Conservation (phyloP, 2,329 filamentous ascomycete species). For the Metarhizium guizhouense region DNA sequence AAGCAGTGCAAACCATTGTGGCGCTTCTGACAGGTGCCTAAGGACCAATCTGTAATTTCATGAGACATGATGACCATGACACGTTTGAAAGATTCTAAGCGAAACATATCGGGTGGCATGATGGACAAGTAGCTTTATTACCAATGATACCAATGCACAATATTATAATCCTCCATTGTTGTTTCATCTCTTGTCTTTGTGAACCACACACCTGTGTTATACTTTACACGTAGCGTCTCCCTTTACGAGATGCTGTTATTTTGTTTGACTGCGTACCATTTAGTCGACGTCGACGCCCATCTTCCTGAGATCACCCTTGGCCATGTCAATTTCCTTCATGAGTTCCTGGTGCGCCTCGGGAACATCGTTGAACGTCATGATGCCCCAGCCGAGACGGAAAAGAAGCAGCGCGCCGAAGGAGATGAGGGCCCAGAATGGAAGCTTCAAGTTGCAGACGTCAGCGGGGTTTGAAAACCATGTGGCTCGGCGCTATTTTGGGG, state of each 20-base stretch:
- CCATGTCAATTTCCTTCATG: slow-evolving; percentile 72
- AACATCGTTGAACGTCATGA: slow-evolving; percentile 94
- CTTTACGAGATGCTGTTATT: not conserved
- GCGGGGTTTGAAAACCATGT: not conserved
- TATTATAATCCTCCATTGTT: not conserved
- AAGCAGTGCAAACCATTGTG: slow-evolving; percentile 50
- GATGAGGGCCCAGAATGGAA: slow-evolving; percentile 88
- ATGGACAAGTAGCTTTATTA: slow-evolving; percentile 1
- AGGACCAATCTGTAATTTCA: slow-evolving; percentile 7
- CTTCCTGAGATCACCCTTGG: slow-evolving; percentile 62
- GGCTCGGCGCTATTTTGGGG: not conserved
- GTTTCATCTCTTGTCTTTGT: not conserved
- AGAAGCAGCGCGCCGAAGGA: slow-evolving; percentile 88
- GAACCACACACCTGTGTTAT: not conserved
- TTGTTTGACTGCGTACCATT: slow-evolving; percentile 8
- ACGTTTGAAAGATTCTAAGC: not conserved
- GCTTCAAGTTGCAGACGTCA: slow-evolving; percentile 36
- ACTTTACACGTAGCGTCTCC: not conserved
- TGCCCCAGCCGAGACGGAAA: slow-evolving; percentile 82
- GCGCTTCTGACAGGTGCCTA: slow-evolving; percentile 46
- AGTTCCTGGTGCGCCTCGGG: slow-evolving; percentile 84
- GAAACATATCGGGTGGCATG: not conserved
- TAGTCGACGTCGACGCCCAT: slow-evolving; percentile 74
- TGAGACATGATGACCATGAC: slow-evolving; percentile 9
- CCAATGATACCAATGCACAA: slow-evolving; percentile 5